Percentiles rank a stretch among this genome's conserved stretches.
Evolutionary conservation across 1,284 basidiomycete genomes (phyloP).

Genomic region (Psilocybe mexicana): DNA sequence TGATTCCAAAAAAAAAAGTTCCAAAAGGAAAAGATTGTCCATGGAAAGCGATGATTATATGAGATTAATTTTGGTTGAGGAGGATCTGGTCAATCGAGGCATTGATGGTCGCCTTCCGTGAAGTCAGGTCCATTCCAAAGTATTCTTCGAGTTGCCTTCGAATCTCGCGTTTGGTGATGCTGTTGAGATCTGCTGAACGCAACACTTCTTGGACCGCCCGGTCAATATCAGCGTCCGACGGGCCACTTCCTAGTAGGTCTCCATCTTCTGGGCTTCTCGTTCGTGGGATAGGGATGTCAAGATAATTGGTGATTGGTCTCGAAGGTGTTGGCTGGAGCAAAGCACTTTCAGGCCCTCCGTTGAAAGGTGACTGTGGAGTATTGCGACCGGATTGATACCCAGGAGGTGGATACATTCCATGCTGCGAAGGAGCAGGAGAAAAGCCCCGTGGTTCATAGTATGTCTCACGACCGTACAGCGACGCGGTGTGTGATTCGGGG

Average conservation of each 20-base stretch:
- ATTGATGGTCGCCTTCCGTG: constrained; percentile 70
- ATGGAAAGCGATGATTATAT: constrained; percentile 7
- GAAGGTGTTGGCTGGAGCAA: constrained; percentile 65
- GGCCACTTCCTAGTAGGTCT: constrained; percentile 44
- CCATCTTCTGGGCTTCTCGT: constrained; percentile 54
- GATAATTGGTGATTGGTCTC: constrained; percentile 71
- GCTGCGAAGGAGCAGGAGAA: constrained; percentile 67
- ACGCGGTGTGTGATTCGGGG: constrained; percentile 71
- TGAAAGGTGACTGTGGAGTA: constrained; percentile 58
- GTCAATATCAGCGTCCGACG: constrained; percentile 73
- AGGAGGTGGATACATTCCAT: constrained; percentile 55
- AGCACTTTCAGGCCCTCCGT: constrained; percentile 37
- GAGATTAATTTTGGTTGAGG: constrained; percentile 33
- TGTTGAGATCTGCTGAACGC: constrained; percentile 78
- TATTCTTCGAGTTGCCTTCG: constrained; percentile 78
- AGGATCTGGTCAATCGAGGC: constrained; percentile 68
- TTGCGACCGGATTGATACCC: constrained; percentile 80
- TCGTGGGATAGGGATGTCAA: constrained; percentile 64
- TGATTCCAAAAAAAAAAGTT: constrained; percentile 8
- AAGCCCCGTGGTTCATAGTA: constrained; percentile 72
- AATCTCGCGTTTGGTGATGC: constrained; percentile 88
- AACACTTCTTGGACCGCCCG: constrained; percentile 72
- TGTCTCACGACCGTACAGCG: constrained; percentile 81
- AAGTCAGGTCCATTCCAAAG: constrained; percentile 71
- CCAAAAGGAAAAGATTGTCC: constrained; percentile 2